phyloP scores from a whole-genome alignment of 2,329 filamentous ascomycete species.

The Teratosphaeria viscida region DNA sequence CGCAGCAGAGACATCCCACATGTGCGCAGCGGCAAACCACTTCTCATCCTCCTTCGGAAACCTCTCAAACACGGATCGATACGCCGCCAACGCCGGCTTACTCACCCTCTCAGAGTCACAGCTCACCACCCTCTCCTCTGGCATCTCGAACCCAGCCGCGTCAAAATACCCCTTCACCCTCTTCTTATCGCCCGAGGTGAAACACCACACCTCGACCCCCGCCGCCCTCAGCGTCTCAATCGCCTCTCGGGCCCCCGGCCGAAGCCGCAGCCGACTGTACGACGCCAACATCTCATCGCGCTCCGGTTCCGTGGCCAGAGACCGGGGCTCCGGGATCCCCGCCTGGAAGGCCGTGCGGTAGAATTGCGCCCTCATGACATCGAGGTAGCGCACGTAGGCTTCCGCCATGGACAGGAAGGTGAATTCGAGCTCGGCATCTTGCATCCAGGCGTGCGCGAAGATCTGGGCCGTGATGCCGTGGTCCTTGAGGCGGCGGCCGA shows the following conservation, averaged over 20 bases:
- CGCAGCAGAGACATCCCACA: conserved; percentile 49
- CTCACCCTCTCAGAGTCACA: conserved; percentile 41
- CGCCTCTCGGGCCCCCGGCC: conserved; percentile 33
- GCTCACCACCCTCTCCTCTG: conserved; percentile 40
- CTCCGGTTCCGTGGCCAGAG: conserved; percentile 35
- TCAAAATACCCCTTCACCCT: conserved; percentile 45
- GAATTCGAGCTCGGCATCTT: conserved; percentile 39
- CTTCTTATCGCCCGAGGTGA: conserved; percentile 42
- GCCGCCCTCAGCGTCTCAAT: conserved; percentile 33
- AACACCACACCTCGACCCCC: conserved; percentile 44
- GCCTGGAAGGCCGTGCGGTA: conserved; percentile 38
- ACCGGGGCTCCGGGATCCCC: conserved; percentile 34
- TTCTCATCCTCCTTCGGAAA: conserved; percentile 30
- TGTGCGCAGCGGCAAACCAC: conserved; percentile 51
- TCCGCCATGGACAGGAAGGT: conserved; percentile 39
- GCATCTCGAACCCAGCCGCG: conserved; percentile 40
- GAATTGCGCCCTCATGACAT: conserved; percentile 37
- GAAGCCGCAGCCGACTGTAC: conserved; percentile 26
- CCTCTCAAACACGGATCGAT: conserved; percentile 33
- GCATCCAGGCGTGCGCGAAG: conserved; percentile 40
- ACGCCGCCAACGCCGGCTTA: conserved; percentile 42
- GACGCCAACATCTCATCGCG: conserved; percentile 29
- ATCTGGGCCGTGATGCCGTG: conserved; percentile 32
- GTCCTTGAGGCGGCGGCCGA: conserved; percentile 32
- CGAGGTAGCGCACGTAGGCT: conserved; percentile 34